These are phyloP conservation scores for Serendipita sp. DNA, from an alignment of 768 basidiomycete genomes.

Conservation along the genomic window DNA sequence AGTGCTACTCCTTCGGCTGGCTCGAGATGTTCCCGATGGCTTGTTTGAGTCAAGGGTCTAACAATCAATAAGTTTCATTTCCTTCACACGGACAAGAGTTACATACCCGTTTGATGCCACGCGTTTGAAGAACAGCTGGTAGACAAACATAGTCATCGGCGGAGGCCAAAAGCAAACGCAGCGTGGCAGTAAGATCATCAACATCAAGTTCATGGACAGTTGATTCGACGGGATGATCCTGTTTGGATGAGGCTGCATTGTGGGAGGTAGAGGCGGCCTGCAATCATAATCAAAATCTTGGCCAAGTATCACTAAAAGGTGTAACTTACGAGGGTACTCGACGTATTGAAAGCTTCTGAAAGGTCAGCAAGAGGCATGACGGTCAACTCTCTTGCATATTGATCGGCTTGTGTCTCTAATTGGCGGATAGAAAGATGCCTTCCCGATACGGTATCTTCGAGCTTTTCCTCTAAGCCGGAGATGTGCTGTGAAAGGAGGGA, in stretches of 20 bases:
- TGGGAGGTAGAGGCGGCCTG: neutral
- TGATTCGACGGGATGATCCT: neutral
- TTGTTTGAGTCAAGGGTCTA: neutral
- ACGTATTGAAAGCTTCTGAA: constrained; percentile 10
- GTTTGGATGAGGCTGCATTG: neutral
- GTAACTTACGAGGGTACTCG: neutral
- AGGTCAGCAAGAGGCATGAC: constrained; percentile 13
- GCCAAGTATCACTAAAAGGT: neutral
- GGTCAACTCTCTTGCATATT: constrained; percentile 11
- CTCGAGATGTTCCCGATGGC: neutral
- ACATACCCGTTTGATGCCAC: neutral
- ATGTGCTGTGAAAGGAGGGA: neutral
- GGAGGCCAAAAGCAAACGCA: neutral
- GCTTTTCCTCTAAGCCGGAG: neutral
- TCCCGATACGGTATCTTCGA: neutral
- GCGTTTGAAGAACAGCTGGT: neutral
- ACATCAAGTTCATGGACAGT: neutral
- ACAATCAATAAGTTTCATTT: neutral
- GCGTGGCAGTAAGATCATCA: neutral
- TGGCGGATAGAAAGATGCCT: neutral
- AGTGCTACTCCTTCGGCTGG: neutral
- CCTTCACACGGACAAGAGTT: neutral
- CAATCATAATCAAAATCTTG: neutral
- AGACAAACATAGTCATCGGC: neutral
- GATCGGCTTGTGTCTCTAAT: constrained; percentile 5